Base-by-base conservation (phyloP, 805 yeast genomes). In the Clavispora santaluciae region DNA sequence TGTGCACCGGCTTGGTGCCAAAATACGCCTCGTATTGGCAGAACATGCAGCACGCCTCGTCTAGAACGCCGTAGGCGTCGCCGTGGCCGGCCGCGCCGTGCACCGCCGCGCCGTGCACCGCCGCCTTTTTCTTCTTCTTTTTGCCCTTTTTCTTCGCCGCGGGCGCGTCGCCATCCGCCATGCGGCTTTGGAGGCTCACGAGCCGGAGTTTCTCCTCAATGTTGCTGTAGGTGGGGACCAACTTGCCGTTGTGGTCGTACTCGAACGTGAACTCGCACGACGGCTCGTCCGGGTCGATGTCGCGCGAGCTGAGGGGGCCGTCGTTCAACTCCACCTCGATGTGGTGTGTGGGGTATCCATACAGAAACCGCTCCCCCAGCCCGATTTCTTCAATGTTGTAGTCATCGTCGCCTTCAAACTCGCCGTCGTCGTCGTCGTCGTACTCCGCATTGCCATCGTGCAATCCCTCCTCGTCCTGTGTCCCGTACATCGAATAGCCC, bases 21-120 rank as follows among this genome's bases (percentile, higher is more conserved):
- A 66, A 76, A 2, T 75, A 67, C 38, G 68, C 63, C 50, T 74
- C 76, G 53, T 75, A 76, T 47, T 75, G 78, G 55, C 81, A 76
- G 40, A 76, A 67, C 45, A 73, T 56, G 51, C 81, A 76, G 45
- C 68, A 54, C 29, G 44, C 25, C n/a, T 35, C 47, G 22, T 37
- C 39, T 3, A 18, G 15, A 6, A 41, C 36, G 13, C 31, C 31
- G 20, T 28, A 28, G 20, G 31, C 31, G 20, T 28, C 31, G 18
- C 20, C 31, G 5, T 34, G 21, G 22, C 33, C 36, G 22, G 38
- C 36, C 5, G 36, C 39, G 3, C 41, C 46, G 22, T 29, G 34
- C 22, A 38, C 38, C 7, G 39, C 38, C 6, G 38, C 48, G 12
- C 22, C 41, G 35, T n/a, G 40, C 39, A 35, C 44, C 39, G 38